A percentile compares a stretch with the other conserved stretches of the same genome.
These are phyloP conservation scores for Penicillium riverlandense DNA, from an alignment of 495 filamentous ascomycete species.

Conservation along the genomic window DNA sequence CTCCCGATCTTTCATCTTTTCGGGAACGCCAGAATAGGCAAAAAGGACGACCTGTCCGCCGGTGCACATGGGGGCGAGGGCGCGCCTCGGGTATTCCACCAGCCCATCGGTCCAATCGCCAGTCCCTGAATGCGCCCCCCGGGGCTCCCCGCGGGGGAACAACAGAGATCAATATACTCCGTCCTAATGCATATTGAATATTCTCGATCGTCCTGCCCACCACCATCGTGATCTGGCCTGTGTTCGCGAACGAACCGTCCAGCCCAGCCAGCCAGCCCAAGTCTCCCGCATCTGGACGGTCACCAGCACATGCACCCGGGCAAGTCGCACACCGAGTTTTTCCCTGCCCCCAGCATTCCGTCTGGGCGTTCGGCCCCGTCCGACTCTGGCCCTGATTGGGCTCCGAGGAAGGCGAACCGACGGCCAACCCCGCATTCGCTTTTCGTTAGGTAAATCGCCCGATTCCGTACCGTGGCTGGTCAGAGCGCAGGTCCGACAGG, in stretches of 20 bases:
- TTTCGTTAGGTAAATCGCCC: slow-evolving; percentile 20
- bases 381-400: slow-evolving; percentile 21
- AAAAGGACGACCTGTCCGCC: slow-evolving; percentile 6
- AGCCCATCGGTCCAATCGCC: no score
- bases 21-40: slow-evolving; percentile 21
- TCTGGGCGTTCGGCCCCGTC: slow-evolving; percentile 17
- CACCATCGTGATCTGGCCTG: no score
- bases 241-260: no score
- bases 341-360: slow-evolving; percentile 5
- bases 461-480: no score
- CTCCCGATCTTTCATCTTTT: neutral
- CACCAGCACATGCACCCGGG: neutral
- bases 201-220: no score
- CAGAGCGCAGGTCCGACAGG: no score
- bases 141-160: slow-evolving; percentile 15
- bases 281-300: no score
- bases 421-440: slow-evolving; percentile 24
- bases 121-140: neutral
- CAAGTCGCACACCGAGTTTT: slow-evolving; percentile 18
- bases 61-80: neutral
- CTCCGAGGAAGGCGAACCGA: slow-evolving; percentile 28
- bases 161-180: slow-evolving; percentile 12
- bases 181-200: neutral
- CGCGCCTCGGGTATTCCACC: slow-evolving; percentile 13
- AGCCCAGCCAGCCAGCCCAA: no score